Conservation (phyloP, 179 eudicot species). For the Kewa caespitosa region DNA sequence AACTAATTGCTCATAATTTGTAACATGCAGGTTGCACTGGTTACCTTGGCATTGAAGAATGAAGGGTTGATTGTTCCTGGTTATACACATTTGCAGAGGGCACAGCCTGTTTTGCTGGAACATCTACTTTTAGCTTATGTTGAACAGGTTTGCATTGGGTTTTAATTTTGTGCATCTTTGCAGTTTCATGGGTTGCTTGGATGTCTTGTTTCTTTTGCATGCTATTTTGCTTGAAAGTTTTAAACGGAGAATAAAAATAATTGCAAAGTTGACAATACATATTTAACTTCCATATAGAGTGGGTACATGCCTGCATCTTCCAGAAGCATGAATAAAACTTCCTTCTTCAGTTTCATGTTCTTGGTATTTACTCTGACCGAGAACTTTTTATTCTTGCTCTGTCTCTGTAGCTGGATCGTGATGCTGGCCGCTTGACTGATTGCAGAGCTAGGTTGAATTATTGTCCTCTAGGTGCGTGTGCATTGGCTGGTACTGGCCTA, state of each 20-base stretch:
- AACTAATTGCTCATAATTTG: conserved; percentile 5
- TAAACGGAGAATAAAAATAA: not conserved
- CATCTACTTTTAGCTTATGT: conserved; percentile 94
- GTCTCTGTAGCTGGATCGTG: conserved; percentile 80
- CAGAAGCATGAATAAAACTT: not conserved
- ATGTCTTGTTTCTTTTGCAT: not conserved
- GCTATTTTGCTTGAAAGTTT: not conserved
- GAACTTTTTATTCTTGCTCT: not conserved
- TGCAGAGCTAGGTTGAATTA: conserved; percentile 85
- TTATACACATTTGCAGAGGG: conserved; percentile 95
- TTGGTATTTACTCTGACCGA: not conserved
- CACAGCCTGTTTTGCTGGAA: conserved; percentile 85
- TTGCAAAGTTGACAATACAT: not conserved
- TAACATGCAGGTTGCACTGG: conserved; percentile 60
- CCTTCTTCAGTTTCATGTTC: not conserved
- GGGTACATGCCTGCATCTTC: not conserved
- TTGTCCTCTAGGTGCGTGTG: conserved; percentile 97
- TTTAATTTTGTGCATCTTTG: not conserved
- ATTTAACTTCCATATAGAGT: not conserved
- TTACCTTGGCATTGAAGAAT: conserved; percentile 73
- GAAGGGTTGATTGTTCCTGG: conserved; percentile 93
- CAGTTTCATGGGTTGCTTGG: not conserved
- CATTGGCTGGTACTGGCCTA: conserved; percentile 97
- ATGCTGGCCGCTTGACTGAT: conserved; percentile 80
- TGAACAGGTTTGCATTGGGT: conserved; percentile 63